Evolutionary conservation across 2,329 filamentous ascomycete genomes (phyloP).

Genomic region (Lachnellula cervina): DNA sequence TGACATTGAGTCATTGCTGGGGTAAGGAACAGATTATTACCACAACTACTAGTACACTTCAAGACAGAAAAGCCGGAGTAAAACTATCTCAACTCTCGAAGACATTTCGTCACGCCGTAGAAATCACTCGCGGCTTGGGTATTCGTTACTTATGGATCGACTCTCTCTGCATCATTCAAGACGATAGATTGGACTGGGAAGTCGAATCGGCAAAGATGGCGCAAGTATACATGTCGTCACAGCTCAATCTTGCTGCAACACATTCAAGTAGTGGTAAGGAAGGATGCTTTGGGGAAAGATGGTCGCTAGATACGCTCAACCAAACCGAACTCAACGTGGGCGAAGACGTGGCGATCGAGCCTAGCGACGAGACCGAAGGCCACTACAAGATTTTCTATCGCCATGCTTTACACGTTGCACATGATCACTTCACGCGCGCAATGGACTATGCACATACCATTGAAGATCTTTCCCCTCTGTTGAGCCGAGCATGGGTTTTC

Average conservation of each 20-base stretch:
- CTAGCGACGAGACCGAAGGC: neutral
- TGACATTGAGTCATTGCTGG: conserved; percentile 1
- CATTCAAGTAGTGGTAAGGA: neutral
- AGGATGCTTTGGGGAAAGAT: neutral
- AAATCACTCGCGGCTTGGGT: neutral
- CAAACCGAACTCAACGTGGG: neutral
- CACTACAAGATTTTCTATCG: neutral
- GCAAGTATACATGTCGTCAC: neutral
- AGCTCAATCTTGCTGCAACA: conserved; percentile 1
- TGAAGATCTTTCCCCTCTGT: neutral
- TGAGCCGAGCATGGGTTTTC: neutral
- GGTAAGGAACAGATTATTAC: conserved; percentile 2
- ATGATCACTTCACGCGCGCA: neutral
- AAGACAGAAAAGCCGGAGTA: neutral
- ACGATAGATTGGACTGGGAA: conserved; percentile 1
- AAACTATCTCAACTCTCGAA: neutral
- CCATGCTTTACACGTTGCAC: conserved; percentile 1
- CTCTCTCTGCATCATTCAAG: conserved; percentile 2
- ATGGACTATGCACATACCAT: conserved; percentile 1
- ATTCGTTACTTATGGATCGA: conserved; percentile 2
- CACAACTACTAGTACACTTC: neutral
- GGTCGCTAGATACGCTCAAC: conserved; percentile 1
- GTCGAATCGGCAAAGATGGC: conserved; percentile 1
- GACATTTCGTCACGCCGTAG: neutral
- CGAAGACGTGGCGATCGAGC: neutral